A percentile compares a stretch with the other conserved stretches of the same genome.
phyloP scores from a whole-genome alignment of 306 rosid species.

The Macrotyloma uniflorum region DNA sequence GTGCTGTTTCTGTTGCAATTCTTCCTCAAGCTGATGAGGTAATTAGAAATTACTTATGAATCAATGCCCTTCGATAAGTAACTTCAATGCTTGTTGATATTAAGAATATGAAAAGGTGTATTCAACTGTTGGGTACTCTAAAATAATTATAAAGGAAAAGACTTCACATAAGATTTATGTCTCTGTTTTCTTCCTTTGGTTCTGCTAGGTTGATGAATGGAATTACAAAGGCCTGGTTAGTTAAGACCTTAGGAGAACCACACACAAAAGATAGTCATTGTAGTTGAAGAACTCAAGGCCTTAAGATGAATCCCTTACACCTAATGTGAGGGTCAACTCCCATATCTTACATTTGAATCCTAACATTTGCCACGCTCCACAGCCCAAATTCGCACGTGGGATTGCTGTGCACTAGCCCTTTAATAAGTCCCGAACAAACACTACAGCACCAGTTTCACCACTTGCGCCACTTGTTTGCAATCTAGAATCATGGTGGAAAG shows the following conservation, averaged over 20 bases:
- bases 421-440: neutral
- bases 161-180: neutral
- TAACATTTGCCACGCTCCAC: neutral
- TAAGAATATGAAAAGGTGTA: neutral
- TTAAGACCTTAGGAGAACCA: conserved; percentile 2
- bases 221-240: conserved; percentile 21
- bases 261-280: neutral
- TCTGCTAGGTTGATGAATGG: conserved; percentile 6
- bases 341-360: neutral
- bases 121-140: conserved; percentile 6
- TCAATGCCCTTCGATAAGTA: conserved; percentile 16
- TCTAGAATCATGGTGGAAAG: neutral
- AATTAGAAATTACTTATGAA: conserved; percentile 38
- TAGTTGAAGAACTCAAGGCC: neutral
- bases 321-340: neutral
- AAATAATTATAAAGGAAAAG: conserved; percentile 9
- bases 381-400: too few species aligned
- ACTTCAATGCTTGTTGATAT: conserved; percentile 24
- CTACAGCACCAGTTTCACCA: neutral
- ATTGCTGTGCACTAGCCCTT: neutral
- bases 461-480: neutral
- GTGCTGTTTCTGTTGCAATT: conserved; percentile 96
- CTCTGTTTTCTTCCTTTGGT: neutral
- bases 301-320: neutral
- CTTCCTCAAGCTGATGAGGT: conserved; percentile 98